Evolutionary conservation across 2,329 filamentous ascomycete genomes (phyloP).

Genomic region (Scedosporium dehoogii): DNA sequence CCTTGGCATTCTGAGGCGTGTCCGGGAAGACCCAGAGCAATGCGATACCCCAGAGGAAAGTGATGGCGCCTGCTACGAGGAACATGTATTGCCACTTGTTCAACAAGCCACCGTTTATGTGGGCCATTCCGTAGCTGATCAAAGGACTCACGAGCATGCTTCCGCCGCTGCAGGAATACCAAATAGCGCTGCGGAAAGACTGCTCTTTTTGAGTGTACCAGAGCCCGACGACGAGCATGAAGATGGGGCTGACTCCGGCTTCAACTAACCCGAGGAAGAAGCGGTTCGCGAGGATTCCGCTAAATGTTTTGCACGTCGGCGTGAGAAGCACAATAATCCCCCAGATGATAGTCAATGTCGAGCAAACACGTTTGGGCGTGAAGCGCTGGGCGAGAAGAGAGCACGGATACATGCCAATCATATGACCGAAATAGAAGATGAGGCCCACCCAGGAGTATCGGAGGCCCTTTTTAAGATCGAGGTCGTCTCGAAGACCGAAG

Average conservation of each 20-base stretch:
- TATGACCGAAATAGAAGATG: constrained; percentile 30
- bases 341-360: constrained; percentile 9
- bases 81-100: constrained; percentile 14
- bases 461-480: constrained; percentile 20
- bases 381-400: constrained; percentile 20
- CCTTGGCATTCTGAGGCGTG: constrained; percentile 9
- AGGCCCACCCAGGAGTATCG: constrained; percentile 30
- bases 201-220: constrained; percentile 14
- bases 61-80: constrained; percentile 13
- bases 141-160: constrained; percentile 17
- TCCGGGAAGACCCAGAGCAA: constrained; percentile 10
- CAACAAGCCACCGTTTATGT: constrained; percentile 15
- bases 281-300: constrained; percentile 29
- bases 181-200: constrained; percentile 6
- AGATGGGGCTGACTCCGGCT: constrained; percentile 35
- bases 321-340: constrained; percentile 30
- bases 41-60: constrained; percentile 10
- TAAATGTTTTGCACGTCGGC: constrained; percentile 29
- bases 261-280: constrained; percentile 38
- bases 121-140: constrained; percentile 22
- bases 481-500: constrained; percentile 26
- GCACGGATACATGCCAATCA: constrained; percentile 23
- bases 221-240: constrained; percentile 39
- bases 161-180: constrained; percentile 6
- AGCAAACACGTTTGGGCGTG: constrained; percentile 11